Evolutionary conservation across 805 yeast species (phyloP).

Genomic region (Nakazawaea peltata): DNA sequence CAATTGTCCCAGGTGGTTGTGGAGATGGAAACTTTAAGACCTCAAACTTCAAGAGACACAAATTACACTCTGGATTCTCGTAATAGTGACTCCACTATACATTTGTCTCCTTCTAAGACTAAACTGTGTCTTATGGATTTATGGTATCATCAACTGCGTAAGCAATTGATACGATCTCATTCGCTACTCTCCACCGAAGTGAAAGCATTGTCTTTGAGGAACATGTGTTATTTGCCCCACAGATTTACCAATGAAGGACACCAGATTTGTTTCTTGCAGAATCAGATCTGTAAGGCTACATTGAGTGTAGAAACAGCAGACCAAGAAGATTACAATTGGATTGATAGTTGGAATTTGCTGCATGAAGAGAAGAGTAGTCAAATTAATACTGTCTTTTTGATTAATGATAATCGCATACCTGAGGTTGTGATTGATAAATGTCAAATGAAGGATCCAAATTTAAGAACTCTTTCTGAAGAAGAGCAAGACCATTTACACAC

Average conservation of each 20-base stretch:
- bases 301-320: neutral
- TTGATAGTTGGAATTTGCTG: slow-evolving; percentile 4
- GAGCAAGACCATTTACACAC: no score
- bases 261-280: slow-evolving; percentile 7
- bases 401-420: neutral
- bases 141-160: slow-evolving; percentile 6
- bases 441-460: neutral
- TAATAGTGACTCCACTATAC: no score
- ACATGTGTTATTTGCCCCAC: no score
- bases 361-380: slow-evolving; percentile 5
- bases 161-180: slow-evolving; percentile 4
- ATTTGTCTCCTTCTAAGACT: no score
- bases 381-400: slow-evolving; percentile 5
- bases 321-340: slow-evolving; percentile 1
- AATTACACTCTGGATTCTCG: no score
- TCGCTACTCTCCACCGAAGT: slow-evolving; percentile 1
- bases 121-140: slow-evolving; percentile 3
- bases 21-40: no score
- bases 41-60: no score
- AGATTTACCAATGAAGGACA: neutral
- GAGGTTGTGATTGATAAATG: slow-evolving; percentile 3
- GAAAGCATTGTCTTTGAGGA: no score
- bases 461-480: slow-evolving; percentile 1
- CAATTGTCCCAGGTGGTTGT: no score
- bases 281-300: neutral